Percentiles rank a stretch among this genome's conserved stretches.
Evolutionary conservation across 108 stramenopile species (phyloP).

Genomic region (Cylindrotheca closterium): DNA sequence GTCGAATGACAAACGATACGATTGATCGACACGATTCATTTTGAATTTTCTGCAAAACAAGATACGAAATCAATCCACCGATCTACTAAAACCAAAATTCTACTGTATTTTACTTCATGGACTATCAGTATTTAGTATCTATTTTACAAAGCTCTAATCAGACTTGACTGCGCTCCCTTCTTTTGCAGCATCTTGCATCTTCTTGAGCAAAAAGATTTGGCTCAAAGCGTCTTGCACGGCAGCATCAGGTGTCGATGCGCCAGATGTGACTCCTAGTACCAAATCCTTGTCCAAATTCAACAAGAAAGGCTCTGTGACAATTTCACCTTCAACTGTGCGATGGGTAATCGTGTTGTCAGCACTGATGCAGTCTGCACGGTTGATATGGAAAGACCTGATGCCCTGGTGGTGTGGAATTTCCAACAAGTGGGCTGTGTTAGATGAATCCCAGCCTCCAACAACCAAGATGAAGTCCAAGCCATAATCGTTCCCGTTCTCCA

Average conservation of each 20-base stretch:
- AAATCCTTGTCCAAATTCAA: slow-evolving; percentile 67
- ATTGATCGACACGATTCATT: too few species aligned
- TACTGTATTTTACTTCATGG: too few species aligned
- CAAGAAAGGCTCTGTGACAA: slow-evolving; percentile 83
- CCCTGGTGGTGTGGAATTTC: slow-evolving; percentile 89
- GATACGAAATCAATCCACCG: too few species aligned
- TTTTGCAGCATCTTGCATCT: background rate
- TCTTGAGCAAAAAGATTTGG: slow-evolving; percentile 83
- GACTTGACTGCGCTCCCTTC: background rate
- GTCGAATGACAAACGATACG: too few species aligned
- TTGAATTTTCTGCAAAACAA: too few species aligned
- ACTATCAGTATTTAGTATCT: too few species aligned
- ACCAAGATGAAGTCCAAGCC: slow-evolving; percentile 94
- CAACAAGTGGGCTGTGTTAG: slow-evolving; percentile 94
- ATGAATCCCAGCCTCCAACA: slow-evolving; percentile 96
- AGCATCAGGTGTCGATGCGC: slow-evolving; percentile 93
- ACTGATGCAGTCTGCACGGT: slow-evolving; percentile 84
- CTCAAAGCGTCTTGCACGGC: slow-evolving; percentile 86
- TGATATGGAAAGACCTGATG: slow-evolving; percentile 91
- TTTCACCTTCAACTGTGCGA: slow-evolving; percentile 77
- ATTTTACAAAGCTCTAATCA: too few species aligned
- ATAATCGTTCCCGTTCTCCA: slow-evolving; percentile 62
- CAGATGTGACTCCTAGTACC: slow-evolving; percentile 92
- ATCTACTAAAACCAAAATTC: too few species aligned
- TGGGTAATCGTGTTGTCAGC: slow-evolving; percentile 91